phyloP scores from a whole-genome alignment of 139 green algal genomes.

The Coccomyxa sp. region DNA sequence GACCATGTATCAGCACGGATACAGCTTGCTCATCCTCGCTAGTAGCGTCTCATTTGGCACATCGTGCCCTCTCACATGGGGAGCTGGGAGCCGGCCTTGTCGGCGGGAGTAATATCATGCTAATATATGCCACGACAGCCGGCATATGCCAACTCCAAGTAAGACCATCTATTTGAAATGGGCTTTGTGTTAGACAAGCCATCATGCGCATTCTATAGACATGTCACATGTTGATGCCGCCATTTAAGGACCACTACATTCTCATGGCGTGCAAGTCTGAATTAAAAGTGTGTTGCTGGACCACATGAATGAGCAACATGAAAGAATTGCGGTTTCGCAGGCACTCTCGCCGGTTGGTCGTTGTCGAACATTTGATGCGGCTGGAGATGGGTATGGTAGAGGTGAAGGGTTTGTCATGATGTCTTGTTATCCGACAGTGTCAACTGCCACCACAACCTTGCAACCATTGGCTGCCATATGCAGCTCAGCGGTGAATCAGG shows the following conservation, averaged over 20 bases:
- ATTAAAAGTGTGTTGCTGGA: neutral
- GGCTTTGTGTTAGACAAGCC: too few relatives aligned
- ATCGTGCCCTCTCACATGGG: conserved; percentile 8
- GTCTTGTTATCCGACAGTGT: too few relatives aligned
- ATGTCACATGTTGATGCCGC: too few relatives aligned
- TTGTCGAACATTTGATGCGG: conserved; percentile 68
- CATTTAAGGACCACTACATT: too few relatives aligned
- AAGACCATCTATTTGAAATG: too few relatives aligned
- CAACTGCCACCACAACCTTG: too few relatives aligned
- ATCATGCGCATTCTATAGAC: too few relatives aligned
- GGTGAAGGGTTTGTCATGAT: conserved; percentile 10
- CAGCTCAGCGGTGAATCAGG: conserved; percentile 75
- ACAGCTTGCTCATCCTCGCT: conserved; percentile 58
- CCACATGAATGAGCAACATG: too few relatives aligned
- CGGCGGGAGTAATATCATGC: conserved; percentile 35
- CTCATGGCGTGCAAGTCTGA: neutral
- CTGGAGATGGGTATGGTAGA: conserved; percentile 80
- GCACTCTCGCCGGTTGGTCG: conserved; percentile 40
- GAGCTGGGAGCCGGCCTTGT: conserved; percentile 14
- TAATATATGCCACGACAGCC: conserved; percentile 18
- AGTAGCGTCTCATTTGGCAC: conserved; percentile 37
- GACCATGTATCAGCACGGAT: conserved; percentile 47
- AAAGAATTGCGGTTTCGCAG: neutral
- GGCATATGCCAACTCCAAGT: conserved; percentile 36
- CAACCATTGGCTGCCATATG: conserved; percentile 26